phyloP scores from a whole-genome alignment of 305 asterid species.

The Euphrasia arctica region DNA sequence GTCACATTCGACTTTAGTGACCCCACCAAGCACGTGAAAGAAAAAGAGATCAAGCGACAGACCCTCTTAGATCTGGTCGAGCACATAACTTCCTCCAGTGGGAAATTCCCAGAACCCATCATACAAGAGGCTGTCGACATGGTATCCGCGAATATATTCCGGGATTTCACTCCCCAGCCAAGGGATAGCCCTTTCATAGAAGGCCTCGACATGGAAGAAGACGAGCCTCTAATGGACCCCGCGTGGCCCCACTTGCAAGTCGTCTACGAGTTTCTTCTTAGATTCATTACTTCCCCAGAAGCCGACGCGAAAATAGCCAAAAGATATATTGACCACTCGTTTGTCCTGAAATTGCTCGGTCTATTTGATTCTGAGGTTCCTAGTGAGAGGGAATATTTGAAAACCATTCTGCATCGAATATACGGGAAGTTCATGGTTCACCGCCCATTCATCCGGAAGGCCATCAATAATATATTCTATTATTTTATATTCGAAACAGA shows the following conservation, averaged over 20 bases:
- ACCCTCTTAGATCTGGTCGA: conserved; percentile 30
- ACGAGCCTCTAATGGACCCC: conserved; percentile 65
- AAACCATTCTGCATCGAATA: conserved; percentile 60
- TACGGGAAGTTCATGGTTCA: conserved; percentile 76
- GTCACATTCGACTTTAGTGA: not conserved
- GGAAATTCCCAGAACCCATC: conserved; percentile 44
- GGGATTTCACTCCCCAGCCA: conserved; percentile 61
- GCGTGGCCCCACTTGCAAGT: conserved; percentile 74
- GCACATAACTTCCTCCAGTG: conserved; percentile 29
- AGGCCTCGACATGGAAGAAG: conserved; percentile 63
- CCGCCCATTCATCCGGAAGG: conserved; percentile 64
- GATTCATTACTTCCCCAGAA: conserved; percentile 62
- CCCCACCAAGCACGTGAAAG: not conserved
- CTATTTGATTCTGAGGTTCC: conserved; percentile 73
- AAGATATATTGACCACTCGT: conserved; percentile 51
- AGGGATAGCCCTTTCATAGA: conserved; percentile 44
- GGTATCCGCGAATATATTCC: conserved; percentile 55
- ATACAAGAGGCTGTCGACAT: conserved; percentile 53
- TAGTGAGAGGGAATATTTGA: conserved; percentile 62
- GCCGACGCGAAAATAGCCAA: conserved; percentile 66
- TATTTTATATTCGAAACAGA: conserved; percentile 60
- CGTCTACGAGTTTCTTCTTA: conserved; percentile 54
- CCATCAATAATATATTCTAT: conserved; percentile 56
- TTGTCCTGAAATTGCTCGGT: conserved; percentile 59
- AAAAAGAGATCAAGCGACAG: conserved; percentile 4